Conservation (phyloP, 73 alveolate species). For the Uronychia binucleata region DNA sequence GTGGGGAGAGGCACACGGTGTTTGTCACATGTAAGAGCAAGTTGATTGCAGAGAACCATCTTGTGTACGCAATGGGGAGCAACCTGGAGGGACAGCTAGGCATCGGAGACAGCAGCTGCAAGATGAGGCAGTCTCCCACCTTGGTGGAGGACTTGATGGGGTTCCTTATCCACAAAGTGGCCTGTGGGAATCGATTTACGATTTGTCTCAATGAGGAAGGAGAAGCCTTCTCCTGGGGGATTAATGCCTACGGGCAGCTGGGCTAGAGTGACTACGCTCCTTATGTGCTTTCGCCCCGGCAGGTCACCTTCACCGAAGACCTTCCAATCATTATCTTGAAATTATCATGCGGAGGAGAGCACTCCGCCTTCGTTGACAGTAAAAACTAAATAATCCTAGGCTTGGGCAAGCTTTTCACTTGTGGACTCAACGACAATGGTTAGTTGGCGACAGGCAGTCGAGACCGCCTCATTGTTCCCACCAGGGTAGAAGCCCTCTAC, state of each 20-base stretch:
- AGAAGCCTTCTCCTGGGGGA: background rate
- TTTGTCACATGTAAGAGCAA: background rate
- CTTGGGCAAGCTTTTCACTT: constrained; percentile 52
- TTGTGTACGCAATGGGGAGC: background rate
- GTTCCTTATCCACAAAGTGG: background rate
- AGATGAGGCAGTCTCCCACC: background rate
- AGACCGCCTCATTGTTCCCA: constrained; percentile 37
- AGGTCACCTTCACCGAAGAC: constrained; percentile 27
- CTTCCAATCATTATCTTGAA: constrained; percentile 5
- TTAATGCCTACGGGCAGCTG: background rate
- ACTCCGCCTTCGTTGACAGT: constrained; percentile 57
- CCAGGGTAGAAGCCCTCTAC: constrained; percentile 13
- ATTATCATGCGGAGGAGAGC: constrained; percentile 60
- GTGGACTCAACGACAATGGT: constrained; percentile 70
- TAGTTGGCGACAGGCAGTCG: constrained; percentile 51
- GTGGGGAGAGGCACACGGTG: background rate
- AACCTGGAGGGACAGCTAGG: background rate
- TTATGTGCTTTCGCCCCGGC: background rate
- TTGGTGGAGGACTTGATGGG: background rate
- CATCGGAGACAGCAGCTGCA: background rate
- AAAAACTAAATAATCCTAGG: background rate
- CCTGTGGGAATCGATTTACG: background rate
- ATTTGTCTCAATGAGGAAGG: background rate
- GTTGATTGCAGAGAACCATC: background rate
- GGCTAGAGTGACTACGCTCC: background rate